These are phyloP conservation scores for Paraleonurus japonicus DNA, from an alignment of 257 asterid genomes.

Conservation along the genomic window DNA sequence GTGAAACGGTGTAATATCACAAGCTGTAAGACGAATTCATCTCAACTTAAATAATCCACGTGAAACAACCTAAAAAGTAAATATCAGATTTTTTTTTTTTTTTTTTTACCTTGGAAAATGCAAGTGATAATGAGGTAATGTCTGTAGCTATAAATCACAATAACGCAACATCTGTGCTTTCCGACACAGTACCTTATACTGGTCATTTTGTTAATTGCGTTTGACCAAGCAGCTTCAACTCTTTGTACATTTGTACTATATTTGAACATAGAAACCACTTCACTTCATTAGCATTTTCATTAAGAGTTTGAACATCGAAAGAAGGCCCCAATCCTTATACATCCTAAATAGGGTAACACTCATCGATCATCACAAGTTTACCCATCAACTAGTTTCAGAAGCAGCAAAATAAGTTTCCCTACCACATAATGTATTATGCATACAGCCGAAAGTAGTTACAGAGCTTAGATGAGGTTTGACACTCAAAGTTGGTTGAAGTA, in stretches of 20 bases:
- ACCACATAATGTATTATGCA: not conserved
- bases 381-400: constrained; percentile 4
- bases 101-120: not conserved
- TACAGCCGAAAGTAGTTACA: too few species aligned
- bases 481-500: constrained; percentile 5
- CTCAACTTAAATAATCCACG: too few species aligned
- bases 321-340: not conserved
- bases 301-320: not conserved
- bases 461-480: constrained; percentile 18
- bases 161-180: not conserved
- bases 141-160: not conserved
- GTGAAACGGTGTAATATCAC: not conserved
- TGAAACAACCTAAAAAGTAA: too few species aligned
- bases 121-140: not conserved
- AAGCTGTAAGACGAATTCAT: too few species aligned
- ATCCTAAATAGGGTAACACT: not conserved
- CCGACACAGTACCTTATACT: not conserved
- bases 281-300: not conserved
- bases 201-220: not conserved
- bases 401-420: constrained; percentile 2
- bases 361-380: not conserved
- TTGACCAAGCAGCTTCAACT: not conserved
- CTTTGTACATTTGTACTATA: not conserved
- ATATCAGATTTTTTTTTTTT: too few species aligned
- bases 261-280: not conserved